phyloP scores from a whole-genome alignment of 305 asterid genomes.

The Withania somnifera region DNA sequence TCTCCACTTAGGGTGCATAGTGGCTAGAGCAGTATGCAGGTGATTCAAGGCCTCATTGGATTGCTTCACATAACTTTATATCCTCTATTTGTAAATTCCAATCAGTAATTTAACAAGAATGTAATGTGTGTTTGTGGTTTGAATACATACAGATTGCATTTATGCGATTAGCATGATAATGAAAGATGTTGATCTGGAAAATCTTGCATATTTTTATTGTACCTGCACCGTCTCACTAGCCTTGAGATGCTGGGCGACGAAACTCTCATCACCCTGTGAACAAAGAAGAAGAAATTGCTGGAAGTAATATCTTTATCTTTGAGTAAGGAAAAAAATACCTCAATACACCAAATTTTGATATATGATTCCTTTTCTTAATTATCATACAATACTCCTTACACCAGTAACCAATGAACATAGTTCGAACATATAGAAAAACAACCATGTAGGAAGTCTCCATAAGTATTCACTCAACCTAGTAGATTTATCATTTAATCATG shows the following conservation, averaged over 20 bases:
- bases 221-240: constrained; percentile 82
- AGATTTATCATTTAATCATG: neutral
- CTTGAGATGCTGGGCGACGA: constrained; percentile 39
- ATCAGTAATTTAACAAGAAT: neutral
- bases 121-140: too few species aligned
- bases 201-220: neutral
- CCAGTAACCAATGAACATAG: neutral
- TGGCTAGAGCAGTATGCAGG: constrained; percentile 57
- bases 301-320: too few species aligned
- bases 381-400: too few species aligned
- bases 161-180: neutral
- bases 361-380: too few species aligned
- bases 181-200: neutral
- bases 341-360: too few species aligned
- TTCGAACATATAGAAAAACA: neutral
- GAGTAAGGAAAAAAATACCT: too few species aligned
- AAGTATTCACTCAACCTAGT: too few species aligned
- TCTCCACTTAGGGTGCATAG: constrained; percentile 70
- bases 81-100: constrained; percentile 51
- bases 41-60: constrained; percentile 75
- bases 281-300: neutral
- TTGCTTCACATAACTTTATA: constrained; percentile 38
- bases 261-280: constrained; percentile 37
- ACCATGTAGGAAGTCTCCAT: neutral
- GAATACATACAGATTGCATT: neutral